Conservation (phyloP, 805 yeast species). For the Candida multigemmis region DNA sequence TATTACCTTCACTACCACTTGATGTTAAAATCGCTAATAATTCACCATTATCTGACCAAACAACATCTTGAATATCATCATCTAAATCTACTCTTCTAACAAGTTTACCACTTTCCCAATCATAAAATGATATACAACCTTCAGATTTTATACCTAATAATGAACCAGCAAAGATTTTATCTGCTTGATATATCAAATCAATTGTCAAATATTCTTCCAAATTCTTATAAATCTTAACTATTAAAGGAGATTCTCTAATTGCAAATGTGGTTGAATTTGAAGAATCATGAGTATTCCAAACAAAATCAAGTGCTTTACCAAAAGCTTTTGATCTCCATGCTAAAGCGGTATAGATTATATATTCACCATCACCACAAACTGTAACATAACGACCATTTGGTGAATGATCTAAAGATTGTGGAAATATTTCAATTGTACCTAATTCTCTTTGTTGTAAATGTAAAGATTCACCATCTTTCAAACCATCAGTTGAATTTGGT, state of each 20-base stretch:
- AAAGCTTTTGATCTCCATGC: slow-evolving; percentile 97
- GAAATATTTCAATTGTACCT: slow-evolving; percentile 91
- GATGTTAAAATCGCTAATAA: slow-evolving; percentile 60
- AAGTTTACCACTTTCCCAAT: slow-evolving; percentile 82
- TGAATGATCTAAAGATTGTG: slow-evolving; percentile 79
- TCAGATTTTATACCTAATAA: slow-evolving; percentile 76
- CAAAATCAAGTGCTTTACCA: slow-evolving; percentile 85
- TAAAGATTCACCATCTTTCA: slow-evolving; percentile 74
- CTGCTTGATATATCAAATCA: slow-evolving; percentile 64
- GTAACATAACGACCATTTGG: slow-evolving; percentile 97
- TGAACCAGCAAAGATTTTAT: slow-evolving; percentile 83
- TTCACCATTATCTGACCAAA: slow-evolving; percentile 94
- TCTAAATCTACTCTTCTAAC: slow-evolving; percentile 84
- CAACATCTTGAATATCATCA: slow-evolving; percentile 63
- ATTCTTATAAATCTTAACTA: slow-evolving; percentile 69
- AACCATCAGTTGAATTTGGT: slow-evolving; percentile 48
- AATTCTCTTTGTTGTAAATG: slow-evolving; percentile 79
- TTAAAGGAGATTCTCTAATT: slow-evolving; percentile 57
- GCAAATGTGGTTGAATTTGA: slow-evolving; percentile 69
- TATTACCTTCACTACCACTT: slow-evolving; percentile 10
- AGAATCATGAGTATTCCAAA: slow-evolving; percentile 78
- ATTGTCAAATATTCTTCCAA: slow-evolving; percentile 70
- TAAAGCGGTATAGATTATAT: slow-evolving; percentile 88
- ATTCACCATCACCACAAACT: slow-evolving; percentile 97
- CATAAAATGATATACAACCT: slow-evolving; percentile 81